Base-by-base conservation (phyloP, 306 rosid genomes). In the Corylus avellana region DNA sequence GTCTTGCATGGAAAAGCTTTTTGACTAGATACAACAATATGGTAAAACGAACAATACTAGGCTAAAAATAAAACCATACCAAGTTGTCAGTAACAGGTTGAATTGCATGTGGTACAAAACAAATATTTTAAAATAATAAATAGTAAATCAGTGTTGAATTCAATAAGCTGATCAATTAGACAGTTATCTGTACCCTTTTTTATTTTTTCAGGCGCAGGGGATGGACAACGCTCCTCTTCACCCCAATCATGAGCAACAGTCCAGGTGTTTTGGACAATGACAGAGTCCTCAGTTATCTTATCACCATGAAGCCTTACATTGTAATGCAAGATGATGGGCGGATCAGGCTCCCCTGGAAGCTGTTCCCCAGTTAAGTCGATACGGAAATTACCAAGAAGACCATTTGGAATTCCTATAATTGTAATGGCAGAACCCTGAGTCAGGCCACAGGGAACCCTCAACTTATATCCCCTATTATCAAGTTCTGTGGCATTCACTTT, bases 251-350 rank as follows among this genome's bases (percentile, higher is more conserved):
- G 97, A 85, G 96, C 94, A 50, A 85, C 73, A 39, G 98, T 91
- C 99, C 99, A 96, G 70, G 98, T 84, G 91, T 96, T 96, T 78
- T 93, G 99, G 80, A 96, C 99, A 73, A 96, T 91, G 81, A 93
- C 94, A 77, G 99, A 96, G 78, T 93, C 98, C 85, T 96, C 98
- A 1, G 98, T 96, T 83, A 93, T 48, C 89, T 96, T 88, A 87
- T 96, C 99, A 20, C 99, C 99, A 73, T 88, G 92, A 85, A 96
- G 98, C 83, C 98, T 88, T 68, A 91, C 98, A 90, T 96, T 93
- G 84, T 96, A 96, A 89, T 96, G 99, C 91, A 93, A 85, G 78
- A 96, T 83, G 73, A 90, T 78, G 50, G 99, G 98, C 70, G 99
- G 94, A 29, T 96, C 91, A 11, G 98, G 98, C 86, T 96, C 99